Conservation (phyloP, 495 filamentous ascomycete genomes). For the Aspergillus sparsus region DNA sequence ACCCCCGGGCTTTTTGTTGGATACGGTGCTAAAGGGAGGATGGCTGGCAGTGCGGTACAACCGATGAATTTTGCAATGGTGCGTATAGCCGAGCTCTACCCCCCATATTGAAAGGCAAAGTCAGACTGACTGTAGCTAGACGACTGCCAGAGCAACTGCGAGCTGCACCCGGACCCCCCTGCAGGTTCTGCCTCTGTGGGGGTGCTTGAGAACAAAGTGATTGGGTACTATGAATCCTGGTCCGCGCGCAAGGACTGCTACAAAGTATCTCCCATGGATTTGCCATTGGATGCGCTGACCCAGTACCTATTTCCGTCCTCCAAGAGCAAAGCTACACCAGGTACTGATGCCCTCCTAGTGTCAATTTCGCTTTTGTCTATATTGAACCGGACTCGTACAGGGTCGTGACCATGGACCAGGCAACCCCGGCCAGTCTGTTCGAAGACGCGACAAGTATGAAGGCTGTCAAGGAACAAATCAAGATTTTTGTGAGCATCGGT, state of each 20-base stretch:
- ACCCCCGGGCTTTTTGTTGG: not conserved
- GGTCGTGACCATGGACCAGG: constrained; percentile 2
- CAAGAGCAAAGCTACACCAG: not conserved
- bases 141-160: constrained; percentile 5
- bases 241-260: constrained; percentile 4
- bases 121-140: not conserved
- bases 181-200: not conserved
- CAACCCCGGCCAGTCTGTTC: constrained; percentile 1
- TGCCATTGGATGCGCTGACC: constrained; percentile 1
- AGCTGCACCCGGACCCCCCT: not conserved
- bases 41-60: not conserved
- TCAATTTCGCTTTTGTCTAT: constrained; percentile 8
- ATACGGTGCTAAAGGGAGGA: not conserved
- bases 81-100: not conserved
- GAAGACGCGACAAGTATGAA: constrained; percentile 1
- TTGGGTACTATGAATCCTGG: constrained; percentile 8
- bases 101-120: too few relatives aligned
- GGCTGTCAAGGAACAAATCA: constrained; percentile 3
- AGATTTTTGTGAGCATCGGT: not conserved
- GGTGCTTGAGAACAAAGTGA: not conserved
- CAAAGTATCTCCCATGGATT: constrained; percentile 5
- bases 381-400: not conserved
- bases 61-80: constrained; percentile 3
- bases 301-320: not conserved
- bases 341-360: not conserved